Conservation (phyloP, 495 filamentous ascomycete genomes). For the Neurospora sp. region DNA sequence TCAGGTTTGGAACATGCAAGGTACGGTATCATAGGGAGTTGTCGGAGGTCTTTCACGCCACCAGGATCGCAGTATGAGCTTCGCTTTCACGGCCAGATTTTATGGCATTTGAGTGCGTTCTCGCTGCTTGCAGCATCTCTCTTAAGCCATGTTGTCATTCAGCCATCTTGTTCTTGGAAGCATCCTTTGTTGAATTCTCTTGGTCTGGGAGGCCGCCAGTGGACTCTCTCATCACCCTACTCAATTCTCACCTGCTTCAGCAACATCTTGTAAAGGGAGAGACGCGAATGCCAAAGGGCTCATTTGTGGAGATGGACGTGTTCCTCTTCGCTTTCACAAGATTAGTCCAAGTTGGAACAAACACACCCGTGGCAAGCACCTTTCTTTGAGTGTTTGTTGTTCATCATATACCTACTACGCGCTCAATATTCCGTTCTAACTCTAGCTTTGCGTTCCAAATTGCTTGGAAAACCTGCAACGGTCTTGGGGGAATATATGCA, state of each 20-base stretch:
- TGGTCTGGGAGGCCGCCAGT: not conserved
- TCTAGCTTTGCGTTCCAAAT: not conserved
- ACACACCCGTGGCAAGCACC: not conserved
- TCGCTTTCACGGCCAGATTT: not conserved
- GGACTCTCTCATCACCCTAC: not conserved
- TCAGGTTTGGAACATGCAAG: no score
- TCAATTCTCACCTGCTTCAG: not conserved
- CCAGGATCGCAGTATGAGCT: not conserved
- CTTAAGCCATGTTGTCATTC: not conserved
- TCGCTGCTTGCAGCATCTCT: not conserved
- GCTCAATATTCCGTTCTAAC: not conserved
- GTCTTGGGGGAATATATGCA: not conserved
- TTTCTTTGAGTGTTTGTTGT: not conserved
- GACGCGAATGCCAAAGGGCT: not conserved
- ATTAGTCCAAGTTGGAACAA: not conserved
- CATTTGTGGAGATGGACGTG: rapidly evolving
- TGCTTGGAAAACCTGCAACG: rapidly evolving
- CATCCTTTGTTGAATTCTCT: not conserved
- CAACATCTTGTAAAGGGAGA: not conserved
- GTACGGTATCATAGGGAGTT: not conserved
- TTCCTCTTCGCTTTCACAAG: not conserved
- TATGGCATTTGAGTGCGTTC: not conserved
- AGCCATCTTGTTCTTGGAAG: not conserved
- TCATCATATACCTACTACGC: not conserved
- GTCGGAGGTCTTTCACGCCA: not conserved